Evolutionary conservation across 2,329 filamentous ascomycete species (phyloP).

Genomic region (Madurella fahalii): DNA sequence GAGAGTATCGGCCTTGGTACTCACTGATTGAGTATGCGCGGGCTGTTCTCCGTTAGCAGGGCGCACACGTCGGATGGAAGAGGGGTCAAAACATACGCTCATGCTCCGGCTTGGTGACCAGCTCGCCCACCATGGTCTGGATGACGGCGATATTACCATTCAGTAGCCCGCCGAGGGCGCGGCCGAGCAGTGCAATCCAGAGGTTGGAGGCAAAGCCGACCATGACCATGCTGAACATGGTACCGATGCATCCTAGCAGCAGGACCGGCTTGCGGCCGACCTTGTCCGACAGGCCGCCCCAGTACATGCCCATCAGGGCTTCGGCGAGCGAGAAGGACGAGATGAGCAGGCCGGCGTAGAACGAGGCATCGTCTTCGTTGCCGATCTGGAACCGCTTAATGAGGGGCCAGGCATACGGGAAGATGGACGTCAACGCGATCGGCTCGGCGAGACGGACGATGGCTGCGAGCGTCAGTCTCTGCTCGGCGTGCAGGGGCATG

Average conservation of each 20-base stretch:
- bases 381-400: slow-evolving; percentile 73
- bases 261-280: slow-evolving; percentile 83
- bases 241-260: slow-evolving; percentile 74
- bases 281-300: slow-evolving; percentile 78
- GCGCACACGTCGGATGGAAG: not conserved
- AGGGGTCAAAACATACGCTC: slow-evolving; percentile 60
- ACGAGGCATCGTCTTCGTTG: slow-evolving; percentile 70
- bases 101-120: slow-evolving; percentile 78
- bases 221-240: slow-evolving; percentile 75
- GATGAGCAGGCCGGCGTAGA: slow-evolving; percentile 83
- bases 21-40: slow-evolving; percentile 73
- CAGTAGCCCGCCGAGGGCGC: slow-evolving; percentile 73
- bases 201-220: slow-evolving; percentile 81
- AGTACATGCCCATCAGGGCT: slow-evolving; percentile 79
- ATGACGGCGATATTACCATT: slow-evolving; percentile 92
- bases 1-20: not conserved
- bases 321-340: slow-evolving; percentile 82
- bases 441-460: slow-evolving; percentile 91
- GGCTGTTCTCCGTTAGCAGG: slow-evolving; percentile 45
- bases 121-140: slow-evolving; percentile 87
- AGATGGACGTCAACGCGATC: slow-evolving; percentile 88
- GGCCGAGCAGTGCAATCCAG: slow-evolving; percentile 73
- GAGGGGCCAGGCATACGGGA: slow-evolving; percentile 84
- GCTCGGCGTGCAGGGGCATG: not conserved
- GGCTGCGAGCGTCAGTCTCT: slow-evolving; percentile 46